Conservation (phyloP, 257 asterid genomes). For the Cordia subcordata region DNA sequence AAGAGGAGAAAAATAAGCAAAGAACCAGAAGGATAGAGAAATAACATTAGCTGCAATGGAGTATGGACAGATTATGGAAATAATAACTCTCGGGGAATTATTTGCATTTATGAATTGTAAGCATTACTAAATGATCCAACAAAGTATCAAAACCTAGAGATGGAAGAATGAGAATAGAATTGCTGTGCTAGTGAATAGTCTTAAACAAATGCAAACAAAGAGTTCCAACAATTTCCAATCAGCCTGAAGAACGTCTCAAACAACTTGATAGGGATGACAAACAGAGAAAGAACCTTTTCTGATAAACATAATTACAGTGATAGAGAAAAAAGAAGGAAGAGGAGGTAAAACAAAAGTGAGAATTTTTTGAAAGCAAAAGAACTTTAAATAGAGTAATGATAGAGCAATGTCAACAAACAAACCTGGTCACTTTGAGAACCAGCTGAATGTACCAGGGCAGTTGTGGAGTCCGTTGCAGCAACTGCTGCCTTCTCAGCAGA, state of each 20-base stretch:
- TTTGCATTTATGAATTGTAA: not conserved
- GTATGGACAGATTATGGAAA: not conserved
- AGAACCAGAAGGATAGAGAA: too few species aligned
- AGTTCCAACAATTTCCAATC: too few species aligned
- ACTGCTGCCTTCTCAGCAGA: slow-evolving; percentile 51
- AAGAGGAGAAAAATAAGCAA: not conserved
- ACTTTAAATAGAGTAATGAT: not conserved
- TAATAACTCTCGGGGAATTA: not conserved
- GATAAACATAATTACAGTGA: not conserved
- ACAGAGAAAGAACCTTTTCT: too few species aligned
- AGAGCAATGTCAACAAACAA: not conserved
- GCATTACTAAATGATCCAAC: not conserved
- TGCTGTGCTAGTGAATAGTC: too few species aligned
- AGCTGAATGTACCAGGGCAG: slow-evolving; percentile 30
- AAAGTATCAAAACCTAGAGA: too few species aligned
- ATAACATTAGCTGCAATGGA: not conserved
- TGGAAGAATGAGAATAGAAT: too few species aligned
- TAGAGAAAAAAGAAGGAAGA: too few species aligned
- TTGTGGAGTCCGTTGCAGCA: slow-evolving; percentile 35
- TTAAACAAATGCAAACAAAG: too few species aligned
- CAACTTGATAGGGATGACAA: not conserved
- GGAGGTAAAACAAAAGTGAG: not conserved
- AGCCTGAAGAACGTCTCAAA: not conserved
- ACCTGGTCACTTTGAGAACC: slow-evolving; percentile 54
- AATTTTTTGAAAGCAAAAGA: not conserved